Evolutionary conservation across 2,329 filamentous ascomycete species (phyloP), one percentile per base, ranked within the genome.

Genomic region (Colletotrichum godetiae): DNA sequence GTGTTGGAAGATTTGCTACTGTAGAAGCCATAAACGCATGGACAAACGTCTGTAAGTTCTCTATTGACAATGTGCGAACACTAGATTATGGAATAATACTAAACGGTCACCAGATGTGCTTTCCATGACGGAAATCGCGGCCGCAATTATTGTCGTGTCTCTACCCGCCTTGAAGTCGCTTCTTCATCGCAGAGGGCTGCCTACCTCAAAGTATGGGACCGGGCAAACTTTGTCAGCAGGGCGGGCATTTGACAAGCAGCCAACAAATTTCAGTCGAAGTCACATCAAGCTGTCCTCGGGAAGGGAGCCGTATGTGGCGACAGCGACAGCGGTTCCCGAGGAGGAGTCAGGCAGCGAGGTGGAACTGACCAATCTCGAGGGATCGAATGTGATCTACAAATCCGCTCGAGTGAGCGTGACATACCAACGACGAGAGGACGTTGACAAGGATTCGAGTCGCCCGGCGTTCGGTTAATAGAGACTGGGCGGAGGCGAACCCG

Each of bases 281-380:
- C 76, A 77, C 42, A 56, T 77, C 60, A 77, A 76, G 15, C 71
- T 77, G 13, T 76, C 76, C 13, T 77, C 76, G 10, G 75, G 75
- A 2, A 67, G 67, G 60, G 76, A 77, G 56, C 63, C 74, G 7
- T 77, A 73, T 55, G n/a, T 22, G 27, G 61, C 71, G 12, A 68
- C 75, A 10, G 72, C 75, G 8, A 57, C 60, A 31, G 74, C 66
- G 5, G 63, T 59, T 35, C 49, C 74, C 27, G 75, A 67, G 56
- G 69, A 75, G 13, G 73, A 75, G 2, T 71, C 71, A 12, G 76
- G 75, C 1, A 76, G 75, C 62, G 76, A 77, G 37, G 75, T 76
- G 67, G 76, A 77, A n/a, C 68, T 77, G 37, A 73, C 73, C 46
- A 61, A 66, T 29, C 58, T 76, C 35, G 27, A 67, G 49, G 62